phyloP scores from a whole-genome alignment of 768 basidiomycete species.

The Suillus tomentosus region DNA sequence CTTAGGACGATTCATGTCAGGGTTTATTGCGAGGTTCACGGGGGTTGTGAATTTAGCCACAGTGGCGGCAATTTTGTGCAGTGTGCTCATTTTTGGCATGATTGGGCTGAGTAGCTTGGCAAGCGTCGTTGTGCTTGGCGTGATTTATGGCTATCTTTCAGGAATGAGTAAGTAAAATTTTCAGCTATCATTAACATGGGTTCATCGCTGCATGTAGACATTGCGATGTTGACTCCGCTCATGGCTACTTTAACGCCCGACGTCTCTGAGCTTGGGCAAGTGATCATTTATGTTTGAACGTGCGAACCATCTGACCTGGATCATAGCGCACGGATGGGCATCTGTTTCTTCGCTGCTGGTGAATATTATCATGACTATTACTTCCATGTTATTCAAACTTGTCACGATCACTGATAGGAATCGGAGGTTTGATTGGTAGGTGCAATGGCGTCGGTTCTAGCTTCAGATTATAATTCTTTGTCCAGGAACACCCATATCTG shows the following conservation, averaged over 20 bases:
- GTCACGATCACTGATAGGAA: constrained; percentile 15
- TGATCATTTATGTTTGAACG: background rate
- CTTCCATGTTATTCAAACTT: background rate
- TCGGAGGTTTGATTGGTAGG: constrained; percentile 28
- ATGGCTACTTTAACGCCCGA: constrained; percentile 45
- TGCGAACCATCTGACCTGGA: background rate
- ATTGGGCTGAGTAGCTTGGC: constrained; percentile 41
- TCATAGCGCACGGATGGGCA: constrained; percentile 41
- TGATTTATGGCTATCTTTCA: constrained; percentile 51
- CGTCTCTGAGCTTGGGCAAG: constrained; percentile 53
- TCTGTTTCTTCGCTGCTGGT: constrained; percentile 49
- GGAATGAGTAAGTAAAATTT: constrained; percentile 39
- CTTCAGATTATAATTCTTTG: constrained; percentile 22
- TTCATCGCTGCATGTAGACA: constrained; percentile 26
- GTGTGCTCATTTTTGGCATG: constrained; percentile 46
- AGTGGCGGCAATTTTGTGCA: constrained; percentile 33
- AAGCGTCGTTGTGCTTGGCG: constrained; percentile 43
- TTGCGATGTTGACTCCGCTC: constrained; percentile 45
- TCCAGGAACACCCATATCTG: constrained; percentile 56
- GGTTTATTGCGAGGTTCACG: constrained; percentile 37
- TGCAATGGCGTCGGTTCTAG: background rate
- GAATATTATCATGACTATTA: constrained; percentile 13
- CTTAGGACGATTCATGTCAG: constrained; percentile 48
- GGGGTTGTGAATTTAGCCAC: constrained; percentile 49
- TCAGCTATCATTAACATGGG: background rate